Percentiles rank a stretch among this genome's conserved stretches.
These are phyloP conservation scores for Lentinula edodes DNA, from an alignment of 768 basidiomycete genomes.

Conservation along the genomic window DNA sequence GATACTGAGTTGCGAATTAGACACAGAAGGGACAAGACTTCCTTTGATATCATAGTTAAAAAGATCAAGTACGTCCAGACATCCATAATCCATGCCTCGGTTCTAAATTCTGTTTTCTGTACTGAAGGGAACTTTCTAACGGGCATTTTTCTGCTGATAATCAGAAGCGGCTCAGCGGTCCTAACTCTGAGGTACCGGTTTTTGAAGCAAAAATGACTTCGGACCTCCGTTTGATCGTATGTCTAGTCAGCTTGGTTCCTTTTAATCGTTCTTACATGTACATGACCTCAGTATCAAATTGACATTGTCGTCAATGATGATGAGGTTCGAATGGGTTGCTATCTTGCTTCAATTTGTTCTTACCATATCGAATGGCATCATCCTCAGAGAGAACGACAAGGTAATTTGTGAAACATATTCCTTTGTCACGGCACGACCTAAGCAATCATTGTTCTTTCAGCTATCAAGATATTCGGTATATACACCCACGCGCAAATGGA, in stretches of 20 bases:
- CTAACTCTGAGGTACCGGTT: constrained; percentile 44
- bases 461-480: constrained; percentile 44
- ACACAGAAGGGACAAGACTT: constrained; percentile 36
- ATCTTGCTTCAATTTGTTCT: background rate
- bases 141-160: constrained; percentile 68
- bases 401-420: background rate
- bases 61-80: constrained; percentile 51
- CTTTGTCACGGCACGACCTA: background rate
- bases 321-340: constrained; percentile 14
- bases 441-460: constrained; percentile 18
- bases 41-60: constrained; percentile 52
- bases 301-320: constrained; percentile 14
- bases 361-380: background rate
- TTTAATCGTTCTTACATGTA: background rate
- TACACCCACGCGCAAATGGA: constrained; percentile 44
- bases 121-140: constrained; percentile 55
- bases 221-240: constrained; percentile 45
- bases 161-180: constrained; percentile 51
- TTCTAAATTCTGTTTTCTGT: background rate
- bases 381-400: constrained; percentile 18
- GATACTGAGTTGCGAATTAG: constrained; percentile 43
- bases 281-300: constrained; percentile 14
- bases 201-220: constrained; percentile 65
- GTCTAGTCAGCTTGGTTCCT: constrained; percentile 13
- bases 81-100: background rate